phyloP scores from a whole-genome alignment of 2,329 filamentous ascomycete species.

The Endocalyx cinctus region DNA sequence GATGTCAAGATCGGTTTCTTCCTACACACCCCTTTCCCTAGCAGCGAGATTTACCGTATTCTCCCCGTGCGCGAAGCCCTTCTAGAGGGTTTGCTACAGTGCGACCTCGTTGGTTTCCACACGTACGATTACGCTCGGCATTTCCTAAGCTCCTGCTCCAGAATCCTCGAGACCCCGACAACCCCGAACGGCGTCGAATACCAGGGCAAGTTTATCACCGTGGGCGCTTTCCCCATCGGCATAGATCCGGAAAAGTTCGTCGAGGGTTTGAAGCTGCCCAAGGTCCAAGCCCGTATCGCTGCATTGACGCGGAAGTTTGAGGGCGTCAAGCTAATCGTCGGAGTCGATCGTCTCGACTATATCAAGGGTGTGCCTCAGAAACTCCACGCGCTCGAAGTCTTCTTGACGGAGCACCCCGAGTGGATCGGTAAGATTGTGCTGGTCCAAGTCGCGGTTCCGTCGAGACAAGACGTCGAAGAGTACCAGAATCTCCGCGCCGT shows the following conservation, averaged over 20 bases:
- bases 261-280: constrained; percentile 78
- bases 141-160: constrained; percentile 94
- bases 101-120: constrained; percentile 95
- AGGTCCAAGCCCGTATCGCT: constrained; percentile 82
- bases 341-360: constrained; percentile 94
- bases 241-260: constrained; percentile 97
- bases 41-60: constrained; percentile 94
- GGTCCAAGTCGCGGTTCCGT: constrained; percentile 93
- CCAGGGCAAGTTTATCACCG: constrained; percentile 80
- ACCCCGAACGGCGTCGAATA: constrained; percentile 93
- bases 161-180: constrained; percentile 76
- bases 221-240: constrained; percentile 94
- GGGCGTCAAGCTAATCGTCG: constrained; percentile 92
- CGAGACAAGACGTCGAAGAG: constrained; percentile 91
- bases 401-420: constrained; percentile 93
- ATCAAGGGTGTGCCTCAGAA: constrained; percentile 99
- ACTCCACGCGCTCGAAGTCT: constrained; percentile 91
- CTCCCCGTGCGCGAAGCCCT: constrained; percentile 88
- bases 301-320: constrained; percentile 86
- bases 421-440: constrained; percentile 98
- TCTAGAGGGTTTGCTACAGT: constrained; percentile 81
- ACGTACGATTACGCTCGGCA: constrained; percentile 99
- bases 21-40: constrained; percentile 94
- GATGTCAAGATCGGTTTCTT: constrained; percentile 99
- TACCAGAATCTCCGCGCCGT: constrained; percentile 95